Evolutionary conservation across 805 yeast genomes (phyloP), one percentile per base, ranked within the genome.

Genomic region (Nakazawaea peltata): DNA sequence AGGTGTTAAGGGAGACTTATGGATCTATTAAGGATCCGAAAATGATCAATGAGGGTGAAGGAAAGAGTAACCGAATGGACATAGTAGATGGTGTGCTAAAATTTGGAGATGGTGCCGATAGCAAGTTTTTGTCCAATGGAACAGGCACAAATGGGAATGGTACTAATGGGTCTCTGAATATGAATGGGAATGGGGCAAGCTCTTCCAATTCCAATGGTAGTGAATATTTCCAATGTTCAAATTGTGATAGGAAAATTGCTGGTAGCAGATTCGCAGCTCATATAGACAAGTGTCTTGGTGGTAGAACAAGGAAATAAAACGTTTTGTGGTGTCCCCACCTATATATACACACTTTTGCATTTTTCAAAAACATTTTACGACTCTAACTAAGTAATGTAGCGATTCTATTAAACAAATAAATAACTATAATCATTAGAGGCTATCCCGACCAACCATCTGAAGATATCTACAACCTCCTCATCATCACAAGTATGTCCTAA

Each of bases 261-360:
- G 95, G 95, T 1, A 81, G 84, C 26, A 64, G 98, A 40, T 88
- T 85, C 65, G 97, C 97, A 2, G 87, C 84, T 28, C 98, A 90
- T 57, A 68, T 90, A 21, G 94, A 87, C 52, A 76, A 95, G 47
- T 90, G 98, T 53, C 57, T 87, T 17, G 84, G 85, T 29, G 82
- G 96, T 10, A 69, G 83, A 39, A 63, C 65, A 18, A 59, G 77
- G 44, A 63, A 68, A 43, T 61, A 40, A 47, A 5, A 22, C 26
- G 16, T 7, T n/a, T n/a, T n/a, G n/a, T n/a, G n/a, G n/a, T n/a
- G n/a, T n/a, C n/a, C n/a, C n/a, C n/a, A n/a, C n/a, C n/a, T n/a
- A n/a, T n/a, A n/a, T n/a, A n/a, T n/a, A n/a, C n/a, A n/a, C n/a
- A n/a, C n/a, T n/a, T n/a, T n/a, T n/a, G n/a, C n/a, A n/a, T n/a